Base-by-base conservation (phyloP, 2,329 filamentous ascomycete genomes). In the Helotiales sp. region DNA sequence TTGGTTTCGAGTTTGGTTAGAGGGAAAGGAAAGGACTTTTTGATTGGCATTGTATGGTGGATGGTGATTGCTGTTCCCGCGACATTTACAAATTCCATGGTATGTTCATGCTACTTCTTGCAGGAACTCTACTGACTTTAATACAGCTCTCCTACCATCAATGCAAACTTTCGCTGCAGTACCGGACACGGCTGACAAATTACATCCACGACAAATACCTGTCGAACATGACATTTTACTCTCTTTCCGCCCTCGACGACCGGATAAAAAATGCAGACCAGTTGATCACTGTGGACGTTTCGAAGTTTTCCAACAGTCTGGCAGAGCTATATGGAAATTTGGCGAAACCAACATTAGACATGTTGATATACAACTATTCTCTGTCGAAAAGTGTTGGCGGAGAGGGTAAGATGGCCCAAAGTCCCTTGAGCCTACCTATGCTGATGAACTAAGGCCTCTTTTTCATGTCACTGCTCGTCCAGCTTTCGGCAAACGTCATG, bases 31-130 rank as follows among this genome's bases (percentile, higher is more conserved):
- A 92, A 89, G 79, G 93, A 97, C 72, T 99, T 99, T 73, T 77
- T 98, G 74, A 89, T 90, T 73, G 89, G 93, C 0, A 89, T 99
- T 74, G 87, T 96, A 6, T 97, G 95, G 93, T 99, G 96, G 96
- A 99, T 99, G 96, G 79, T 95, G 64, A 96, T 99, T 72, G 95
- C 96, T 28, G 86, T 99, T 17, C 96, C 96, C 10, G 96, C 96
- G 1, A 98, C 96, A 0, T 97, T 98, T 78, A 99, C 96, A 47
- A 99, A 99, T 80, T 97, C 94, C 0, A 99, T 99, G 96, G 92
- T 96, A 80, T 79, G 87, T 47, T 32, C 22, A 20, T 10, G 10
- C 45, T 47, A 6, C 2, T 54, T 13, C 47, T 45, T 32, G 24
- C 2, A 22, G 34, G 58, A 26, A 3, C 24, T 55, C 24, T 71